Evolutionary conservation across 345 rosid genomes (phyloP).

Genomic region (Gossypium arboreum): DNA sequence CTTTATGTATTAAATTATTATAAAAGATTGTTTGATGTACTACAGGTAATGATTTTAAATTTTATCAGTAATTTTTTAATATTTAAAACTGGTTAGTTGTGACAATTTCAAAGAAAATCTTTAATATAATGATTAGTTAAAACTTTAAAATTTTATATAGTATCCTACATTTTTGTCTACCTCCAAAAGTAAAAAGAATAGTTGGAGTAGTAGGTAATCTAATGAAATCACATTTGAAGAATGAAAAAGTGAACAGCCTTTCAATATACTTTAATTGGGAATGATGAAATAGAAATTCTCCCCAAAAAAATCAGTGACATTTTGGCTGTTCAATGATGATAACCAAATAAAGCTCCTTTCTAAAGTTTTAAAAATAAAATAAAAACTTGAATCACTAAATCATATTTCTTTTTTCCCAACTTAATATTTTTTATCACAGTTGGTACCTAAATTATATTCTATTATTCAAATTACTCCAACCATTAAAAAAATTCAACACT

Average conservation of each 20-base stretch:
- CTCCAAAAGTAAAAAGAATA: neutral
- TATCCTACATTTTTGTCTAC: neutral
- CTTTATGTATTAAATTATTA: neutral
- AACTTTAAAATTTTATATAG: neutral
- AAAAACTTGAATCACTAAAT: neutral
- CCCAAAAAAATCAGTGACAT: neutral
- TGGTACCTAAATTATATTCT: too few species aligned
- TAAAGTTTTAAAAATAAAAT: too few species aligned
- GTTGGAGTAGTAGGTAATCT: neutral
- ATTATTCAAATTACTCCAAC: too few species aligned
- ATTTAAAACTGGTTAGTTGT: neutral
- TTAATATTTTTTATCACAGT: too few species aligned
- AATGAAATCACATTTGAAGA: neutral
- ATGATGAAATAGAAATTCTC: constrained; percentile 11
- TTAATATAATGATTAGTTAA: neutral
- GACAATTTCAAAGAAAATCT: neutral
- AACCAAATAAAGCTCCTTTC: neutral
- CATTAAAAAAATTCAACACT: too few species aligned
- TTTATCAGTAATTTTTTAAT: too few species aligned
- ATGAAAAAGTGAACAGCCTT: constrained; percentile 6
- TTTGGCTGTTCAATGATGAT: neutral
- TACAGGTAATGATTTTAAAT: too few species aligned
- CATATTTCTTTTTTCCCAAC: too few species aligned
- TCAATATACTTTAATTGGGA: constrained; percentile 1
- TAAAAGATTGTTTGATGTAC: too few species aligned